Evolutionary conservation across 2,329 filamentous ascomycete species (phyloP).

Genomic region (Dactylellina leptospora): DNA sequence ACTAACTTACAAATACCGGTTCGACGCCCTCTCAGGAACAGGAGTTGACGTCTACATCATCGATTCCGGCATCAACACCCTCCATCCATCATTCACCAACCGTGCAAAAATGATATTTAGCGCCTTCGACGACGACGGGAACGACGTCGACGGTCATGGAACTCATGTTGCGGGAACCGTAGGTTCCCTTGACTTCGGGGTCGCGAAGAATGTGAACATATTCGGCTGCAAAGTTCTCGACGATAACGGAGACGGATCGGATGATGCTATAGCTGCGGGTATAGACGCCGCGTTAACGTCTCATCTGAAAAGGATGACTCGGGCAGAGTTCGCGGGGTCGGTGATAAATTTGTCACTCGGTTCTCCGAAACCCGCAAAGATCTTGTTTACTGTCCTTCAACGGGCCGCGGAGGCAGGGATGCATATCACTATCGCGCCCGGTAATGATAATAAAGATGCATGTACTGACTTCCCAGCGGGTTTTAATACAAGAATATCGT

Average conservation of each 20-base stretch:
- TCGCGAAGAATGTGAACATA: constrained; percentile 63
- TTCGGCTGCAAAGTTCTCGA: constrained; percentile 64
- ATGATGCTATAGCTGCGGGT: constrained; percentile 60
- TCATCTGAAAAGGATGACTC: constrained; percentile 62
- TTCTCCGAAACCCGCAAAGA: constrained; percentile 61
- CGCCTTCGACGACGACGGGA: constrained; percentile 62
- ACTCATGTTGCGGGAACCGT: constrained; percentile 56
- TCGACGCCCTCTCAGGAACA: constrained; percentile 58
- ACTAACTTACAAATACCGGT: constrained; percentile 61
- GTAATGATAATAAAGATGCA: constrained; percentile 59
- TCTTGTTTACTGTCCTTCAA: constrained; percentile 65
- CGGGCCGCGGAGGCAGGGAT: constrained; percentile 62
- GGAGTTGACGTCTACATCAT: constrained; percentile 64
- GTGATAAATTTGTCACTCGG: constrained; percentile 69
- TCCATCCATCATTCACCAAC: constrained; percentile 56
- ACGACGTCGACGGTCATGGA: constrained; percentile 63
- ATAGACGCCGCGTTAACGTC: constrained; percentile 62
- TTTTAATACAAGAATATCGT: constrained; percentile 60
- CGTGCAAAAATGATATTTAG: constrained; percentile 55
- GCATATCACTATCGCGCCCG: constrained; percentile 61
- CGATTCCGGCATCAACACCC: constrained; percentile 62
- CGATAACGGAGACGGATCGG: constrained; percentile 58
- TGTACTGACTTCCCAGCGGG: constrained; percentile 59
- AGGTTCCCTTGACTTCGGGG: constrained; percentile 59
- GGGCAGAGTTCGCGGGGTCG: constrained; percentile 58